Conservation (phyloP, 768 basidiomycete species). For the Mycena polygramma region DNA sequence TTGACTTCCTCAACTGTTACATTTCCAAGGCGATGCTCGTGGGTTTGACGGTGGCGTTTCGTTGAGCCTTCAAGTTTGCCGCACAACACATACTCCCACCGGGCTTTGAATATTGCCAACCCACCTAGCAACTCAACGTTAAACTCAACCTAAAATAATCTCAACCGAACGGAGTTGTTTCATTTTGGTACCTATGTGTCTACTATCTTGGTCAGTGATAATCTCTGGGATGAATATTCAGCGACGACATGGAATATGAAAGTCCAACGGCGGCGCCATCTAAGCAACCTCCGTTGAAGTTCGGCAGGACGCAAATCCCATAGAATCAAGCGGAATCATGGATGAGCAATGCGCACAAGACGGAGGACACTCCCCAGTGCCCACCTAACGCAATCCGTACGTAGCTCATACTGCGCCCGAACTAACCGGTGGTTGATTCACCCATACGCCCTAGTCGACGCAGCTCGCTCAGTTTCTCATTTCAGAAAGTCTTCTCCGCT, state of each 20-base stretch:
- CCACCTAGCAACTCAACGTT: too few relatives aligned
- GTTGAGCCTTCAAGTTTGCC: too few relatives aligned
- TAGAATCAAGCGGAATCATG: conserved; percentile 69
- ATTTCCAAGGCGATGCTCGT: too few relatives aligned
- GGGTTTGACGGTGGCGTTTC: too few relatives aligned
- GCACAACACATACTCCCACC: too few relatives aligned
- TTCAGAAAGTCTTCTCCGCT: conserved; percentile 58
- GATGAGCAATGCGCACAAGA: conserved; percentile 70
- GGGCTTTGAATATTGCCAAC: too few relatives aligned
- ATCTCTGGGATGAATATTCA: not conserved
- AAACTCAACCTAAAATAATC: too few relatives aligned
- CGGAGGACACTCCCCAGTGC: conserved; percentile 62
- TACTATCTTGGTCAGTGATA: conserved; percentile 66
- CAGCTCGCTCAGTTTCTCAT: conserved; percentile 72
- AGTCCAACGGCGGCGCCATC: conserved; percentile 62
- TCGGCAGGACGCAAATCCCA: not conserved
- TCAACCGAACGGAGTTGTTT: too few relatives aligned
- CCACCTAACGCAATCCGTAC: conserved; percentile 62
- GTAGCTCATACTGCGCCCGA: conserved; percentile 20
- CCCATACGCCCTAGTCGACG: not conserved
- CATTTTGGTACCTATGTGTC: conserved; percentile 37
- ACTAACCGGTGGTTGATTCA: not conserved
- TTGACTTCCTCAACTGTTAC: too few relatives aligned
- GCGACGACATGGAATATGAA: not conserved
- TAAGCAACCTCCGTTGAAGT: conserved; percentile 67